A percentile compares a stretch with the other conserved stretches of the same genome.
Evolutionary conservation across 179 eudicot genomes (phyloP).

Genomic region (Gypsophila paniculata): DNA sequence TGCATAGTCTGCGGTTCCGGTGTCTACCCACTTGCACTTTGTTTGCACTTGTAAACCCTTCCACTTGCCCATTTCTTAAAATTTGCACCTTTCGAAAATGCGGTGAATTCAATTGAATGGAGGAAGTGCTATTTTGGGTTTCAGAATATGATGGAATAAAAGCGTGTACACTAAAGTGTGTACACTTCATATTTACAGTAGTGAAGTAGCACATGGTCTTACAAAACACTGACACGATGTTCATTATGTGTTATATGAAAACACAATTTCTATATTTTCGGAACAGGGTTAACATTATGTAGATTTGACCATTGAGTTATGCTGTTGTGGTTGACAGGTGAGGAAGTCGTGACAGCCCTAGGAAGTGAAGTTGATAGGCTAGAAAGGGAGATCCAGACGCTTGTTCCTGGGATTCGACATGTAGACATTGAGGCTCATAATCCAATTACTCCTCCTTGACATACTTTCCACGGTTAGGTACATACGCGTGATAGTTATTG

Average conservation of each 20-base stretch:
- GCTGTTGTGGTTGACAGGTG: constrained; percentile 44
- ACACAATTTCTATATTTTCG: not conserved
- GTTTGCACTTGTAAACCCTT: no score
- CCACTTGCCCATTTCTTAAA: no score
- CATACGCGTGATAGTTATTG: constrained; percentile 10
- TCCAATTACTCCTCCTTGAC: constrained; percentile 46
- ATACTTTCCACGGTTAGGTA: not conserved
- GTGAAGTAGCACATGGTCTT: constrained; percentile 3
- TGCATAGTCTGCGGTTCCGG: no score
- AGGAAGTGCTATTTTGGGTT: not conserved
- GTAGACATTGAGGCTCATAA: constrained; percentile 98
- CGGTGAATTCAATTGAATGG: not conserved
- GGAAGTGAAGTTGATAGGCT: constrained; percentile 97
- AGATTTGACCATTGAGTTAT: not conserved
- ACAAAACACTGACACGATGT: no score
- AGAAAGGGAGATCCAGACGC: constrained; percentile 77
- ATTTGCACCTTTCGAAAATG: not conserved
- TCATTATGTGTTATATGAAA: not conserved
- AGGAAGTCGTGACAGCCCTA: constrained; percentile 86
- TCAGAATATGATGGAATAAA: not conserved
- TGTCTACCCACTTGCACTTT: no score
- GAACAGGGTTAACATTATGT: not conserved
- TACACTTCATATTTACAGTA: no score
- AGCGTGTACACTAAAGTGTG: not conserved
- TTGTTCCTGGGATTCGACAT: constrained; percentile 93